Evolutionary conservation across 1,139 yeast species (phyloP).

Genomic region (Yamadazyma dendronema): DNA sequence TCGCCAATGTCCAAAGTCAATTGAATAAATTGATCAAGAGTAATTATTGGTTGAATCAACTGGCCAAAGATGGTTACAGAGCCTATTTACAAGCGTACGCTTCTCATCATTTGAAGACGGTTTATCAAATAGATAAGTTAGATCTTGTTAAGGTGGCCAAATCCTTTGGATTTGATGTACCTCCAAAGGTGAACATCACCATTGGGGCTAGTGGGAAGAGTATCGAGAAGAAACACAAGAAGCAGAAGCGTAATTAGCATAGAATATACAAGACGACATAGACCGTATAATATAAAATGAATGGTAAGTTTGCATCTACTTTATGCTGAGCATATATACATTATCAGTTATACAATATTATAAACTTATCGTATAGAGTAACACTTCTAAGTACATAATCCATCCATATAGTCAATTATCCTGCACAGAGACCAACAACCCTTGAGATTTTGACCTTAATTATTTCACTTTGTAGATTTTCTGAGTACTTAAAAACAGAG

Average conservation of each 20-base stretch:
- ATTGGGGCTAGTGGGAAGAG: conserved; percentile 89
- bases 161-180: conserved; percentile 90
- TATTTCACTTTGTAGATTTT: too few species aligned
- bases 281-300: too few species aligned
- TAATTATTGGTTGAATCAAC: conserved; percentile 90
- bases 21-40: conserved; percentile 86
- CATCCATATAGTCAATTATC: too few species aligned
- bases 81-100: conserved; percentile 96
- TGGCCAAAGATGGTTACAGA: conserved; percentile 97
- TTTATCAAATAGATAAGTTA: conserved; percentile 90
- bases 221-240: conserved; percentile 48
- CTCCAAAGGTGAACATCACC: conserved; percentile 95
- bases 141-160: conserved; percentile 94
- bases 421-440: too few species aligned
- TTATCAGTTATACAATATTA: too few species aligned
- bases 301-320: too few species aligned
- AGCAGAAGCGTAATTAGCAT: conserved; percentile 37
- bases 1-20: conserved; percentile 94
- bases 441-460: too few species aligned
- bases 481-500: too few species aligned
- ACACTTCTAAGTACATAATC: too few species aligned
- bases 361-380: too few species aligned
- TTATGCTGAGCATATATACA: too few species aligned
- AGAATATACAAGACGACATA: too few species aligned
- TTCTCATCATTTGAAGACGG: conserved; percentile 92